Base-by-base conservation (phyloP, 2,329 filamentous ascomycete species). In the Blastomyces emzantsi region DNA sequence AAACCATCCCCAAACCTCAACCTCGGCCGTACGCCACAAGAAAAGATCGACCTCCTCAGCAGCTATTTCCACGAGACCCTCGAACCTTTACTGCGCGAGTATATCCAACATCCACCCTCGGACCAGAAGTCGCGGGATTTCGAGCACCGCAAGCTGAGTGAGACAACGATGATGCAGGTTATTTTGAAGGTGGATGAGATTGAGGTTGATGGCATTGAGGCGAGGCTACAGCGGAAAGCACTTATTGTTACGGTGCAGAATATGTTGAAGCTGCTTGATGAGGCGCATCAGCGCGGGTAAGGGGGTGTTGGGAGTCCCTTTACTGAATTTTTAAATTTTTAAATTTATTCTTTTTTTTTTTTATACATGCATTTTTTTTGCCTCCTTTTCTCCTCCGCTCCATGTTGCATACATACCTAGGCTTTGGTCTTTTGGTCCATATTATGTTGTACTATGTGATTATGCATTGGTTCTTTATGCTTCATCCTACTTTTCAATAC, bases 191-290 rank as follows among this genome's bases (percentile, higher is more conserved):
- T 95, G 5, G 88, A 92, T 69, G 85, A 89, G 7, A 78, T 97
- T 15, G 88, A 94, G 67, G 78, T 80, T 2, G 90, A 95, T 69
- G 86, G 89, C 73, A 74, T 81, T 6, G 83, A 86, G 6, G 73
- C 82, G 60, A 77, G 80, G 9, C 72, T 80, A 54, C 84, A 87
- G 67, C 73, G 73, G 67, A 78, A 73, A 64, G 73, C 72, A 7
- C 69, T 81, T 47, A 75, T 80, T 52, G 75, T 72, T 61, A 76
- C 79, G 64, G 74, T 77, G 11, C 76, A 81, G 67, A 69, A 66
- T 22, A 67, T 71, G n/a, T 69, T 79, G 61, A 73, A 69, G 55
- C 68, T 68, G 57, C 64, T 81, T 63, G 79, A 80, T 67, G 67
- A 69, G 61, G 69, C 69, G 4, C 55, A 57, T 39, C 9, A 9